phyloP scores from a whole-genome alignment of 108 stramenopile species.

The Pseudonitzschia pungens region DNA sequence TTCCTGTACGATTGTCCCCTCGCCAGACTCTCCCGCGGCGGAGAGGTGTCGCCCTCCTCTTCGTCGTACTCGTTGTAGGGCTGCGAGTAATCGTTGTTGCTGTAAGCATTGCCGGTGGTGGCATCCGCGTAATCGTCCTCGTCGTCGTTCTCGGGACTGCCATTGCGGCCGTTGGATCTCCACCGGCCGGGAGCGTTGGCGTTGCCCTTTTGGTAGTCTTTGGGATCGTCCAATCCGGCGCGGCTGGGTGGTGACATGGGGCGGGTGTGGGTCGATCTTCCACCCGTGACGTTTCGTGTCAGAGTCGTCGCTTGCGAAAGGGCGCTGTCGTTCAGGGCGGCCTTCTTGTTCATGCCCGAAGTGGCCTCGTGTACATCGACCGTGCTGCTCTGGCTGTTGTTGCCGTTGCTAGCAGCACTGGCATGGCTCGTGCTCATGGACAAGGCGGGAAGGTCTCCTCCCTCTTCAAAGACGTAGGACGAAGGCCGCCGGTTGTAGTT shows the following conservation, averaged over 20 bases:
- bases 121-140: background rate
- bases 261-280: background rate
- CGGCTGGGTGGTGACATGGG: conserved; percentile 3
- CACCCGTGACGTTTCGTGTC: conserved; percentile 12
- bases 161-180: background rate
- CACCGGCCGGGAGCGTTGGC: no score
- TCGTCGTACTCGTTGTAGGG: background rate
- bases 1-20: background rate
- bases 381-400: background rate
- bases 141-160: background rate
- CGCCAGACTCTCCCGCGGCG: background rate
- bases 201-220: background rate
- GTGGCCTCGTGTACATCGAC: background rate
- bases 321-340: background rate
- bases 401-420: background rate
- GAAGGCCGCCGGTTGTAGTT: background rate
- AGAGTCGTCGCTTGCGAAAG: background rate
- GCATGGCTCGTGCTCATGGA: background rate
- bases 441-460: conserved; percentile 8
- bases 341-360: background rate
- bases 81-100: background rate
- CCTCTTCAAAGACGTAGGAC: background rate
- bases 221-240: conserved; percentile 16
- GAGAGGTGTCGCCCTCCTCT: background rate
- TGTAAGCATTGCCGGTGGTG: no score